Percentiles rank a stretch among this genome's conserved stretches.
phyloP scores from a whole-genome alignment of 345 rosid species.

The Bruguiera gymnorhiza region DNA sequence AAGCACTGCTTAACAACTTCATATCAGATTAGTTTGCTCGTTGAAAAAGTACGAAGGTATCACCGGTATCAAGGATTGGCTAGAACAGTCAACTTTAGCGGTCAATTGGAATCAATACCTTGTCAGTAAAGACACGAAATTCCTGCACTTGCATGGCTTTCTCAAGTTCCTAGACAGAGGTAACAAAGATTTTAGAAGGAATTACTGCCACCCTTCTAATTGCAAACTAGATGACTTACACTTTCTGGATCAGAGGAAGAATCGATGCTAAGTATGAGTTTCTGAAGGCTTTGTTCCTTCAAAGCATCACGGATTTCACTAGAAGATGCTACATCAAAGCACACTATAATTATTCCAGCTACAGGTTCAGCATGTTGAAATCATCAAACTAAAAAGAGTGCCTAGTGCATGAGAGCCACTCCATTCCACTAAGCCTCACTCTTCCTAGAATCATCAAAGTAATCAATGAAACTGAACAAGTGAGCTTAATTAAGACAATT shows the following conservation, averaged over 20 bases:
- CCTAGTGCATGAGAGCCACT: too few relatives aligned
- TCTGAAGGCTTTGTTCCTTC: slow-evolving; percentile 40
- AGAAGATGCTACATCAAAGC: slow-evolving; percentile 45
- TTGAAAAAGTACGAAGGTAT: neutral
- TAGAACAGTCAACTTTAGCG: neutral
- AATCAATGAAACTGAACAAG: neutral
- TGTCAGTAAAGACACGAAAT: slow-evolving; percentile 45
- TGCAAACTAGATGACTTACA: slow-evolving; percentile 32
- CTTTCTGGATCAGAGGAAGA: slow-evolving; percentile 39
- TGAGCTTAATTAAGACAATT: neutral
- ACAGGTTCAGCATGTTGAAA: slow-evolving; percentile 8
- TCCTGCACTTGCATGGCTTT: slow-evolving; percentile 53
- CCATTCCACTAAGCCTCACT: too few relatives aligned
- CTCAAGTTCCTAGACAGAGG: slow-evolving; percentile 44
- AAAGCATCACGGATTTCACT: slow-evolving; percentile 45
- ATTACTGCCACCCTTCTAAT: slow-evolving; percentile 9
- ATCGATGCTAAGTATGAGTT: slow-evolving; percentile 39
- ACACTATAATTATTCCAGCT: neutral
- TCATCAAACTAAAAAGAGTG: neutral
- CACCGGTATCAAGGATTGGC: neutral
- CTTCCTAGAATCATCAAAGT: too few relatives aligned
- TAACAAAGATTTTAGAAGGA: slow-evolving; percentile 14
- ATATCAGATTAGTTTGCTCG: neutral
- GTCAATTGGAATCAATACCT: slow-evolving; percentile 30
- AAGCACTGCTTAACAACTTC: neutral